phyloP scores from a whole-genome alignment of 768 basidiomycete genomes.

The Hebeloma cylindrosporum region DNA sequence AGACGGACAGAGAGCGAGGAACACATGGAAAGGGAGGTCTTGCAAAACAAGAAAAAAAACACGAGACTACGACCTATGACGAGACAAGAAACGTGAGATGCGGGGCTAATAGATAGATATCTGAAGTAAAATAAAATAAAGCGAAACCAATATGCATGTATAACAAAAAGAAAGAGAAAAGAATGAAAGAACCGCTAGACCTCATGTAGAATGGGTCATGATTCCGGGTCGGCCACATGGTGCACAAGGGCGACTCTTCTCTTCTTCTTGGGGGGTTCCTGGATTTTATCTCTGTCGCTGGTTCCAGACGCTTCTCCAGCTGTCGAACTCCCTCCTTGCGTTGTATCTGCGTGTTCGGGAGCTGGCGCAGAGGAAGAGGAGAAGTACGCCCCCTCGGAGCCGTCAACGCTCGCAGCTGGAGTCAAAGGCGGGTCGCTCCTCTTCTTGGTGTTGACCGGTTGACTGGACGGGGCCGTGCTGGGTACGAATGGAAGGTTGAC shows the following conservation, averaged over 20 bases:
- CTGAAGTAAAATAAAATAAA: too few relatives aligned
- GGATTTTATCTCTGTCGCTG: conserved; percentile 24
- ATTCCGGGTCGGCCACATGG: conserved; percentile 59
- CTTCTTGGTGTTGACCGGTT: conserved; percentile 34
- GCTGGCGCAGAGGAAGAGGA: conserved; percentile 22
- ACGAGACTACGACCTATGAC: too few relatives aligned
- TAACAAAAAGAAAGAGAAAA: too few relatives aligned
- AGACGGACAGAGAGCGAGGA: too few relatives aligned
- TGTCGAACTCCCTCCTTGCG: conserved; percentile 2
- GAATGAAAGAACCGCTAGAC: too few relatives aligned
- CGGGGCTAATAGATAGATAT: too few relatives aligned
- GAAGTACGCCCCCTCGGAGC: conserved; percentile 30
- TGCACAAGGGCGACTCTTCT: conserved; percentile 75
- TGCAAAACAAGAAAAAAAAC: too few relatives aligned
- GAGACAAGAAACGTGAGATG: too few relatives aligned
- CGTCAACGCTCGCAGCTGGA: conserved; percentile 50
- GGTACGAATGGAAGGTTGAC: conserved; percentile 29
- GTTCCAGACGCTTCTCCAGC: conserved; percentile 15
- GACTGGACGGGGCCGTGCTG: conserved; percentile 8
- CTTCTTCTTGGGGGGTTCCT: conserved; percentile 83
- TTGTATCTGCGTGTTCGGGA: conserved; percentile 17
- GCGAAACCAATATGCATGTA: too few relatives aligned
- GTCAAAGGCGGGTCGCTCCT: conserved; percentile 47
- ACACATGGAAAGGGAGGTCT: too few relatives aligned
- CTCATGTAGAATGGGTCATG: too few relatives aligned